Evolutionary conservation across 352 stramenopile genomes (phyloP).

Genomic region (Blastocystis sp.): DNA sequence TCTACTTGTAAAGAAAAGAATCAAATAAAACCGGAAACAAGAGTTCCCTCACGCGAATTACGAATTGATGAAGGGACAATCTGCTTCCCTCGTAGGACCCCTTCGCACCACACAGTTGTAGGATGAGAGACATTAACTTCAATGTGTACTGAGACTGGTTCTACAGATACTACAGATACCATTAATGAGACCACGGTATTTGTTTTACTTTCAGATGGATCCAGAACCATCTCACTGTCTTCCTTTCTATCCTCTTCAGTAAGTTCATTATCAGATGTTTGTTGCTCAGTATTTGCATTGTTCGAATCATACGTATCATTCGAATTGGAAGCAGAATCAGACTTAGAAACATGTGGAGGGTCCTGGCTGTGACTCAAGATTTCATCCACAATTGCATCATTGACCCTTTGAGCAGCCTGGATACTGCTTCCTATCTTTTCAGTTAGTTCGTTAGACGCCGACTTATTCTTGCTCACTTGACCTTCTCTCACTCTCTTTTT

Average conservation of each 20-base stretch:
- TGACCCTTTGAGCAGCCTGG: too few species aligned
- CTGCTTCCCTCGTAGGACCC: background rate
- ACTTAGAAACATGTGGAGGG: too few species aligned
- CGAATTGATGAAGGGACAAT: background rate
- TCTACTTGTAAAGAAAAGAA: background rate
- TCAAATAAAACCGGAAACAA: background rate
- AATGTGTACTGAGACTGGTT: background rate
- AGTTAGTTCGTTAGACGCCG: too few species aligned
- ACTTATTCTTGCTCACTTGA: too few species aligned
- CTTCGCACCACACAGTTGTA: conserved; percentile 19
- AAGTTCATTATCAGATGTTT: too few species aligned
- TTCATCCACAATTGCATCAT: too few species aligned
- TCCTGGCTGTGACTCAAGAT: too few species aligned
- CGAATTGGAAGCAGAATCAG: too few species aligned
- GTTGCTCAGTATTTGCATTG: too few species aligned
- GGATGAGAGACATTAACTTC: background rate
- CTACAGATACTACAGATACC: background rate
- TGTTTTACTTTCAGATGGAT: background rate
- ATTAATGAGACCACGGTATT: background rate
- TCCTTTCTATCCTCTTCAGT: background rate
- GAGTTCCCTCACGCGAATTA: background rate
- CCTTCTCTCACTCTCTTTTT: too few species aligned
- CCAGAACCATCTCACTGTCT: background rate
- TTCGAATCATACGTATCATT: too few species aligned
- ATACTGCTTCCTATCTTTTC: too few species aligned